A percentile compares a stretch with the other conserved stretches of the same genome.
These are phyloP conservation scores for Luzula sylvatica DNA, from an alignment of 176 grass and related monocot species.

Conservation along the genomic window DNA sequence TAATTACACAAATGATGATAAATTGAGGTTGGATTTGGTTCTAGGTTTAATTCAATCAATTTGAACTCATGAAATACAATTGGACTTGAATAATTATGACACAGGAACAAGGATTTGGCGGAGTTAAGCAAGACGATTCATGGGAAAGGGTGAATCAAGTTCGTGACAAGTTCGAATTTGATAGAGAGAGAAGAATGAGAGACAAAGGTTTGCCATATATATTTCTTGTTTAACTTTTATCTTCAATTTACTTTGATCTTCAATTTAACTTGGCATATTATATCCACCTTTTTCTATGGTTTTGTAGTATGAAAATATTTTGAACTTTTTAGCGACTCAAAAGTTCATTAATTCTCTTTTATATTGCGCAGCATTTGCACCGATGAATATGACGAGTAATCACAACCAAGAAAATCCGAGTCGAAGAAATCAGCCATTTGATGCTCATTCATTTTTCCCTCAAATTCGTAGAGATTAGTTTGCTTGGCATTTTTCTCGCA, in stretches of 20 bases:
- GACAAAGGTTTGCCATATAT: slow-evolving; percentile 94
- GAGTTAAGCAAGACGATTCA: slow-evolving; percentile 41
- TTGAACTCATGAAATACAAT: neutral
- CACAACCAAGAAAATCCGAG: slow-evolving; percentile 3
- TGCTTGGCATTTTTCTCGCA: neutral
- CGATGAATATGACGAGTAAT: slow-evolving; percentile 19
- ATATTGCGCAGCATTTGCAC: slow-evolving; percentile 31
- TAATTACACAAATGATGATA: neutral
- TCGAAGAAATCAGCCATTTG: slow-evolving; percentile 23
- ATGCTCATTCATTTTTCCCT: slow-evolving; percentile 22
- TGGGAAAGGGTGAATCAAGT: slow-evolving; percentile 91
- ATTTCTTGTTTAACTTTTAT: neutral
- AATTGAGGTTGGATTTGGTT: neutral
- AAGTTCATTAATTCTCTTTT: neutral
- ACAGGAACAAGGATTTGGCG: slow-evolving; percentile 46
- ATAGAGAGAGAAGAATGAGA: slow-evolving; percentile 80
- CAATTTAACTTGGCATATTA: neutral
- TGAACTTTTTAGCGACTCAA: neutral
- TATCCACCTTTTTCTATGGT: neutral
- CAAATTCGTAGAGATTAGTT: slow-evolving; percentile 21
- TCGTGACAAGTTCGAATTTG: slow-evolving; percentile 97
- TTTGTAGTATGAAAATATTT: neutral
- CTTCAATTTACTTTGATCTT: neutral
- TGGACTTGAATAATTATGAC: neutral
- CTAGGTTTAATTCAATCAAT: neutral